Evolutionary conservation across 2,329 filamentous ascomycete genomes (phyloP).

Genomic region (Cladosporium sp.): DNA sequence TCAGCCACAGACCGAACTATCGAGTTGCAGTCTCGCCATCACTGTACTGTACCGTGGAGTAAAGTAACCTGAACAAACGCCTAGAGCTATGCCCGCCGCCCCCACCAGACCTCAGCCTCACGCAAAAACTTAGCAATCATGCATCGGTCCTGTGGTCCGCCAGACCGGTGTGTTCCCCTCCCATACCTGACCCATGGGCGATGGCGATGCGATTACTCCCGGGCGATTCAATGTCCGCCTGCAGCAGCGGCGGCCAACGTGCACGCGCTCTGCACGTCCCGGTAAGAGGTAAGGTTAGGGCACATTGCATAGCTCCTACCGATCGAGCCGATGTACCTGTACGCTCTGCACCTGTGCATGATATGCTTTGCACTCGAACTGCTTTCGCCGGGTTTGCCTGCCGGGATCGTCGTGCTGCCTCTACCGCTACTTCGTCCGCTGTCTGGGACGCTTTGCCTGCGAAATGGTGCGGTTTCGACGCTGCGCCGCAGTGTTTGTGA

Average conservation of each 20-base stretch:
- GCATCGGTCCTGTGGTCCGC: neutral
- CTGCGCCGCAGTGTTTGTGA: constrained; percentile 3
- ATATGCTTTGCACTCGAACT: neutral
- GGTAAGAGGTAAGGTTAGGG: neutral
- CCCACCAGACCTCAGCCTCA: constrained; percentile 12
- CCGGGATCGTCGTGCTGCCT: neutral
- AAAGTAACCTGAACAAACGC: neutral
- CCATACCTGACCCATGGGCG: neutral
- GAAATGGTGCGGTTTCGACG: neutral
- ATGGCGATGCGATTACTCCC: neutral
- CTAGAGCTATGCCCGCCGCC: neutral
- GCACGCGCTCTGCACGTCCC: neutral
- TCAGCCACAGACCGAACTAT: neutral
- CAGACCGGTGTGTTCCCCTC: neutral
- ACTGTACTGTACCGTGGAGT: neutral
- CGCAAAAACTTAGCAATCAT: neutral
- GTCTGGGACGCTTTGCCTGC: neutral
- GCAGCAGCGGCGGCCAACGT: neutral
- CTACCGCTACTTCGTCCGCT: constrained; percentile 2
- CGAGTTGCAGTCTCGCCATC: neutral
- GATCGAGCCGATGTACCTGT: neutral
- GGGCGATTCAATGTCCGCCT: neutral
- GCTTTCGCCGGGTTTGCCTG: neutral
- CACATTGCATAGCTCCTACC: neutral
- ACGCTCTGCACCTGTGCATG: neutral